Conservation (phyloP, 2,329 filamentous ascomycete species). For the Pseudogymnoascus verrucosus region DNA sequence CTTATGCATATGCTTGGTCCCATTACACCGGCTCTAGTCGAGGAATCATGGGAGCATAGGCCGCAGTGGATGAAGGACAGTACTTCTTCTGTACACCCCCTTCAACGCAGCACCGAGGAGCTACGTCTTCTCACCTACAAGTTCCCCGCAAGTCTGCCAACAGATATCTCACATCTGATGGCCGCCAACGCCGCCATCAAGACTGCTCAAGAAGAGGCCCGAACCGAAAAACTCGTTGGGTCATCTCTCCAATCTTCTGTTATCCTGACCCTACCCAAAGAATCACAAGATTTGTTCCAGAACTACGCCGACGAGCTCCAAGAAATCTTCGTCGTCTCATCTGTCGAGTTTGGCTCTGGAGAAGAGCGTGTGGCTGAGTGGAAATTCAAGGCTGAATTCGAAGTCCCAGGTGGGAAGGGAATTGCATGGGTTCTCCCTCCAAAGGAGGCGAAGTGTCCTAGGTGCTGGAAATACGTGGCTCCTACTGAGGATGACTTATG, state of each 20-base stretch:
- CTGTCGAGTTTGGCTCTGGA: constrained; percentile 44
- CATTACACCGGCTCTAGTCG: constrained; percentile 73
- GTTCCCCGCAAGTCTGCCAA: constrained; percentile 9
- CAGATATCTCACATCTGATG: constrained; percentile 21
- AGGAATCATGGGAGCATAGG: constrained; percentile 78
- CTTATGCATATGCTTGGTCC: constrained; percentile 73
- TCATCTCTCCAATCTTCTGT: constrained; percentile 76
- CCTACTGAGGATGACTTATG: constrained; percentile 60
- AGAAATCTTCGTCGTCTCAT: constrained; percentile 61
- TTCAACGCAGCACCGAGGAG: constrained; percentile 29
- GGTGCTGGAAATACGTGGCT: constrained; percentile 87
- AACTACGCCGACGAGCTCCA: constrained; percentile 35
- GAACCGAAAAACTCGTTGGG: constrained; percentile 63
- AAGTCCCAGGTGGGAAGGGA: constrained; percentile 17
- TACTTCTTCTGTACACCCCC: constrained; percentile 31
- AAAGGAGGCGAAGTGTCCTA: constrained; percentile 60
- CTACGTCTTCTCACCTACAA: constrained; percentile 12
- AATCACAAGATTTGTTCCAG: constrained; percentile 24
- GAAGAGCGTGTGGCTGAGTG: constrained; percentile 38
- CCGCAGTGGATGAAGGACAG: constrained; percentile 54
- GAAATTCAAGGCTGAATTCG: constrained; percentile 29
- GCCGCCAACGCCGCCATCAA: constrained; percentile 58
- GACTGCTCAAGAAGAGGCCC: constrained; percentile 63
- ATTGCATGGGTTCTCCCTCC: constrained; percentile 34
- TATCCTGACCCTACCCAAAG: constrained; percentile 38